These are phyloP conservation scores for Lactarius indigo DNA, from an alignment of 768 basidiomycete genomes.

Conservation along the genomic window DNA sequence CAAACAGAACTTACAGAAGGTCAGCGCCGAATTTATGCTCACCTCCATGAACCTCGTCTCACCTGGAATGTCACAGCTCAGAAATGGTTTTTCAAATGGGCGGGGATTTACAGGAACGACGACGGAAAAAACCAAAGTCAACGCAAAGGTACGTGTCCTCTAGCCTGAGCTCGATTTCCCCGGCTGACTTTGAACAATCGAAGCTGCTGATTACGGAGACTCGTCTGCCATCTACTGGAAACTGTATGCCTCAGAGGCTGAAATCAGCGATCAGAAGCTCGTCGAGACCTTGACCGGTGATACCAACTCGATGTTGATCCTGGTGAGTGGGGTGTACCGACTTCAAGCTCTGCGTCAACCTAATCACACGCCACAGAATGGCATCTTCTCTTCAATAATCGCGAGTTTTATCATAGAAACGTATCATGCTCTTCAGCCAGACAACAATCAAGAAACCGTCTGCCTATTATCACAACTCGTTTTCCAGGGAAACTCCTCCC, in stretches of 20 bases:
- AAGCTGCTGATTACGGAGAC: not conserved
- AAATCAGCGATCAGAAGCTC: slow-evolving; percentile 12
- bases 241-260: slow-evolving; percentile 17
- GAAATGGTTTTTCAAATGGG: not conserved
- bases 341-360: not conserved
- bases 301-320: slow-evolving; percentile 19
- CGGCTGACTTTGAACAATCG: not conserved
- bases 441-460: not conserved
- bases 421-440: slow-evolving; percentile 17
- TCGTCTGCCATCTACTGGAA: slow-evolving; percentile 21
- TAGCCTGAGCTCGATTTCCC: not conserved
- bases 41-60: not conserved
- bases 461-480: slow-evolving; percentile 6
- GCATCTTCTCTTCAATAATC: slow-evolving; percentile 24
- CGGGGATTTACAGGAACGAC: not conserved
- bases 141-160: not conserved
- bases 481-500: not conserved
- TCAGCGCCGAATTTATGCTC: not conserved
- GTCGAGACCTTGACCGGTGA: slow-evolving; percentile 19
- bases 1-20: not conserved
- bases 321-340: slow-evolving; percentile 5
- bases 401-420: slow-evolving; percentile 24
- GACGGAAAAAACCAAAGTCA: not conserved
- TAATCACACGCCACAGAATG: not conserved
- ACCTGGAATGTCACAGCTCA: not conserved